These are phyloP conservation scores for Lunasporangiospora selenospora DNA, from an alignment of 192 early-diverging fungal genomes.

Conservation along the genomic window DNA sequence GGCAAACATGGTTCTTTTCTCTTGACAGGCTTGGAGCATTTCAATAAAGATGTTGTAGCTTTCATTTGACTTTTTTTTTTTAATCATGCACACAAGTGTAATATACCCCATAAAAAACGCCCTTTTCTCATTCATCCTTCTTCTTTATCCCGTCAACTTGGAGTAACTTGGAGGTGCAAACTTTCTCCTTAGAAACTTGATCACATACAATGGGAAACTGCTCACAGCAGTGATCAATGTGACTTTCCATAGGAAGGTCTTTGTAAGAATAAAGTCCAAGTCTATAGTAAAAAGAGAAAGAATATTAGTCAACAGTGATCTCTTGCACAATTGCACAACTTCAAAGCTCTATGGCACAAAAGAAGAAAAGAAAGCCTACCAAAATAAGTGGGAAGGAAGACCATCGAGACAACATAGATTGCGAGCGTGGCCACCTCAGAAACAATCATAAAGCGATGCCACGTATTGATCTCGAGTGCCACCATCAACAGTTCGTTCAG, in stretches of 20 bases:
- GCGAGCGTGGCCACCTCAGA: conserved; percentile 82
- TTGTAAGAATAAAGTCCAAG: conserved; percentile 83
- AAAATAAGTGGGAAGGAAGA: conserved; percentile 89
- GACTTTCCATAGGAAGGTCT: conserved; percentile 90
- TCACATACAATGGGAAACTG: conserved; percentile 85
- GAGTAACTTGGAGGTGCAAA: conserved; percentile 91
- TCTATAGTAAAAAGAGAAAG: conserved; percentile 55
- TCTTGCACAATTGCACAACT: background rate
- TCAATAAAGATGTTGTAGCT: background rate
- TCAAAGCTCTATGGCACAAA: background rate
- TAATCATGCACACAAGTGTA: background rate
- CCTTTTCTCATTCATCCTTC: background rate
- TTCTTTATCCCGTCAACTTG: conserved; percentile 66
- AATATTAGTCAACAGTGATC: background rate
- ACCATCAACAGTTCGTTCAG: conserved; percentile 98
- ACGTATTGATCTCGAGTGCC: conserved; percentile 90
- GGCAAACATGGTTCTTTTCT: too few species aligned
- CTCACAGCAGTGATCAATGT: conserved; percentile 88
- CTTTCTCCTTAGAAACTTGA: conserved; percentile 78
- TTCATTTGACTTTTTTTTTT: background rate
- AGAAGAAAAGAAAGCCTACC: conserved; percentile 55
- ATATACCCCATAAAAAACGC: background rate
- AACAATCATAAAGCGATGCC: conserved; percentile 92
- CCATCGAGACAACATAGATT: conserved; percentile 91
- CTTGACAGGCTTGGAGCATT: too few species aligned